Conservation (phyloP, 2,329 filamentous ascomycete species). For the Ambrosiella xylebori region DNA sequence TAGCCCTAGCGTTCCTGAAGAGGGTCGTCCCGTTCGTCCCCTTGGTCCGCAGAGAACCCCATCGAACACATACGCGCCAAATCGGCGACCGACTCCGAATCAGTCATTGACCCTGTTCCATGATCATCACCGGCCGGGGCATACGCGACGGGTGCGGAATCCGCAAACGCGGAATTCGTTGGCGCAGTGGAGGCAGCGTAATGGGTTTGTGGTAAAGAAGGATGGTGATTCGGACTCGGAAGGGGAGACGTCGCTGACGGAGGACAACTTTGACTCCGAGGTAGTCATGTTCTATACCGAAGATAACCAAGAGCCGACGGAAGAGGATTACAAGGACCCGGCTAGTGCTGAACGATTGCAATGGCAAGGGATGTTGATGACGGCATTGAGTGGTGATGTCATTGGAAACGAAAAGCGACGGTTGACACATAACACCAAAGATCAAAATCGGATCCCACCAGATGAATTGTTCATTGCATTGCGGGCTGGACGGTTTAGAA, state of each 20-base stretch:
- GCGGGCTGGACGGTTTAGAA: constrained; percentile 65
- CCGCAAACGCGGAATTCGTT: neutral
- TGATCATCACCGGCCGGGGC: constrained; percentile 1
- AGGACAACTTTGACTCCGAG: constrained; percentile 87
- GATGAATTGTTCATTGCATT: constrained; percentile 73
- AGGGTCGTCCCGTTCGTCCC: constrained; percentile 1
- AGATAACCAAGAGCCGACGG: constrained; percentile 71
- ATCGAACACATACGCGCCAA: constrained; percentile 63
- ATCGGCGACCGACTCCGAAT: constrained; percentile 7
- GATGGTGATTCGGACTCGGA: constrained; percentile 66
- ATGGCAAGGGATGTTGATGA: constrained; percentile 96
- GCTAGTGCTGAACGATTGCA: constrained; percentile 79
- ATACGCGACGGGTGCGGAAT: neutral
- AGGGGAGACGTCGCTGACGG: constrained; percentile 75
- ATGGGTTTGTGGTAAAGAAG: constrained; percentile 45
- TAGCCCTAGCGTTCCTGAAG: constrained; percentile 1
- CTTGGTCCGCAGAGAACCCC: constrained; percentile 55
- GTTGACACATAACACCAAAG: constrained; percentile 34
- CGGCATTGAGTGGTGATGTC: constrained; percentile 88
- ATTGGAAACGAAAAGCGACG: constrained; percentile 97
- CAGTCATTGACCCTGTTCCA: neutral
- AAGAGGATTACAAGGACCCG: constrained; percentile 78
- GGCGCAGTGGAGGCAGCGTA: constrained; percentile 36
- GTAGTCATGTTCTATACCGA: constrained; percentile 85
- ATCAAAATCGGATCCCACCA: constrained; percentile 42